A percentile compares a stretch with the other conserved stretches of the same genome.
Conservation (phyloP, 1,284 basidiomycete species). For the Fomes fomentarius region DNA sequence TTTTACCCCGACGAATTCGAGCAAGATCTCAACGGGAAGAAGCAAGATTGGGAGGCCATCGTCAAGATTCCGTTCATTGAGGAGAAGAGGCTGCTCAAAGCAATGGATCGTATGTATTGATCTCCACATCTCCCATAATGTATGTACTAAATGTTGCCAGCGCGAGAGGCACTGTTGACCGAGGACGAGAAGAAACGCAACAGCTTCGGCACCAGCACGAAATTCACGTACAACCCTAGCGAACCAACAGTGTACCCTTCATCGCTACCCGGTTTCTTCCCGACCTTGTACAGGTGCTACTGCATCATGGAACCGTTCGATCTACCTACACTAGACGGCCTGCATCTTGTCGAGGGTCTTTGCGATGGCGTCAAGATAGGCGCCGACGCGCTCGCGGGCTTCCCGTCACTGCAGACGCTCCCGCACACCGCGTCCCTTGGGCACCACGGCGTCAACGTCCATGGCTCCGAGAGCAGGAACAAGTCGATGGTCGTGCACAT, state of each 20-base stretch:
- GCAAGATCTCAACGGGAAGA: conserved; percentile 97
- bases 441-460: conserved; percentile 92
- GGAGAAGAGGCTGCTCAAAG: conserved; percentile 75
- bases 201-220: conserved; percentile 76
- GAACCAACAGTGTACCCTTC: conserved; percentile 81
- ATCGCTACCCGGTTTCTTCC: conserved; percentile 94
- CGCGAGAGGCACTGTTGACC: conserved; percentile 78
- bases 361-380: conserved; percentile 91
- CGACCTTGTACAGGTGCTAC: conserved; percentile 82
- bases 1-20: conserved; percentile 95
- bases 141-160: conserved; percentile 47
- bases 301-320: conserved; percentile 83
- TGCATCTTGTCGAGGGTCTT: conserved; percentile 86
- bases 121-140: neutral
- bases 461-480: conserved; percentile 88
- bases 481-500: conserved; percentile 93
- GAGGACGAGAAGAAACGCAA: conserved; percentile 83
- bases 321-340: conserved; percentile 86
- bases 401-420: conserved; percentile 92
- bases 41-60: conserved; percentile 97
- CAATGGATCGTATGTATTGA: conserved; percentile 74
- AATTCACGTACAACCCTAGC: conserved; percentile 74
- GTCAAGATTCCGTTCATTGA: conserved; percentile 99
- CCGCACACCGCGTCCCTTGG: conserved; percentile 80
- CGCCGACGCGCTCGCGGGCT: conserved; percentile 88